Percentiles rank a stretch among this genome's conserved stretches.
Evolutionary conservation across 2,329 filamentous ascomycete species (phyloP).

Genomic region (Stagonosporopsis rhizophila): DNA sequence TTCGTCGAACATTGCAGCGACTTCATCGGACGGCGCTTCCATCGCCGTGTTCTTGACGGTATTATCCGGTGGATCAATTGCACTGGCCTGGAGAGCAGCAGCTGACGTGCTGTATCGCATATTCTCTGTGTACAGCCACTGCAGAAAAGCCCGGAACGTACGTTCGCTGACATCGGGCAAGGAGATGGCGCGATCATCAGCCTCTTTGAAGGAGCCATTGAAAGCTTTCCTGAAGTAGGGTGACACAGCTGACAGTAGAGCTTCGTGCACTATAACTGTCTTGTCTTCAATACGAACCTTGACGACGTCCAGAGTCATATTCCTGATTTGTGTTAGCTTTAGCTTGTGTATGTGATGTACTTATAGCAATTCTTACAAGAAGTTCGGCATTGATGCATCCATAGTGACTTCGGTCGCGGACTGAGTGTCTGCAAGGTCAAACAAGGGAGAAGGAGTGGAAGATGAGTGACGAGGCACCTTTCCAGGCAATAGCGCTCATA

Average conservation of each 20-base stretch:
- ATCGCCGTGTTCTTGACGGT: not conserved
- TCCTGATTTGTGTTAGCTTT: not conserved
- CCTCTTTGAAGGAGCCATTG: constrained; percentile 18
- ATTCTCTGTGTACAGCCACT: constrained; percentile 14
- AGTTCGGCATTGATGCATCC: no score
- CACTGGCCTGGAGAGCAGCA: not conserved
- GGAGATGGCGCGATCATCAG: constrained; percentile 1
- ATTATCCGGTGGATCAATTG: not conserved
- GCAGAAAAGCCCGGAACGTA: constrained; percentile 18
- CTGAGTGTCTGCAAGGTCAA: no score
- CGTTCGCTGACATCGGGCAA: constrained; percentile 14
- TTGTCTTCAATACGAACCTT: constrained; percentile 15
- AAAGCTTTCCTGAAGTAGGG: constrained; percentile 20
- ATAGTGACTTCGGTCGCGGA: no score
- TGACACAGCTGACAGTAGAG: constrained; percentile 18
- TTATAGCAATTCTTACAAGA: no score
- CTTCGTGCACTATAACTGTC: constrained; percentile 15
- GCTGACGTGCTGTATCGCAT: not conserved
- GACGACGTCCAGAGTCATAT: constrained; percentile 13
- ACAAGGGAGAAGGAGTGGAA: no score
- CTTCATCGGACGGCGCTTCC: not conserved
- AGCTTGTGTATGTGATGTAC: not conserved
- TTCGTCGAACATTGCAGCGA: not conserved
- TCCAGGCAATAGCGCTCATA: no score
- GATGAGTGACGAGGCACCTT: no score